Evolutionary conservation across 441 rosid species (phyloP), one percentile per base, ranked within the genome.

Genomic region (Syzygium syzygioides): DNA sequence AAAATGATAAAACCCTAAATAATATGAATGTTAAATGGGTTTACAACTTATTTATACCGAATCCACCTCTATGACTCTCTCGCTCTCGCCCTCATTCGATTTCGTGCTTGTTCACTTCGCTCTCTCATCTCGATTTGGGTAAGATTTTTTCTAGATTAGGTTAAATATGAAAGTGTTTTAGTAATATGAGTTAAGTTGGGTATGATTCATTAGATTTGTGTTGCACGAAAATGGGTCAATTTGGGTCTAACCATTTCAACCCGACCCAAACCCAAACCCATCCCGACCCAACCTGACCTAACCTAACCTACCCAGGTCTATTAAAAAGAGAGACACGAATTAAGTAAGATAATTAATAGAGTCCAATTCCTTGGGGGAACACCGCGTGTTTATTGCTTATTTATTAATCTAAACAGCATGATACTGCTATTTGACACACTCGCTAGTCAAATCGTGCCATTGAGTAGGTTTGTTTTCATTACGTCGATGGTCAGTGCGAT

Each of bases 91-190:
- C 48, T 45, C 2, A 45, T 45, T 60, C 4, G 4, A 60, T 28
- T 15, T 28, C 3, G 66, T 1, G 2, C 32, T 60, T 4, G 1
- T 17, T 28, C 1, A 60, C 1, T 30, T 14, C 8, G 0, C 9
- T 60, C 18, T 14, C 18, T 60, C 18, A 60, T 60, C 1, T 28
- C 66, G 14, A 3, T 28, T 60, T 60, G 9, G 8, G 9, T 28
- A 60, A 28, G 66, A 14, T 6, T 60, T 60, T 28, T 28, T 26
- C 4, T 13, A 28, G 14, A 28, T 60, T 28, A 30, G 18, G 14
- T 60, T 60, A 13, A 60, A 59, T 28, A 59, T 59, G 6, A 1
- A 28, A 26, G 8, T 28, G 14, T 59, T 12, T 59, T 59, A 12
- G 15, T 5, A 60, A 28, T 28, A 60, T 5, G 32, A 28, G 66